Conservation (phyloP, 2,329 filamentous ascomycete species). For the Zalaria obscura region DNA sequence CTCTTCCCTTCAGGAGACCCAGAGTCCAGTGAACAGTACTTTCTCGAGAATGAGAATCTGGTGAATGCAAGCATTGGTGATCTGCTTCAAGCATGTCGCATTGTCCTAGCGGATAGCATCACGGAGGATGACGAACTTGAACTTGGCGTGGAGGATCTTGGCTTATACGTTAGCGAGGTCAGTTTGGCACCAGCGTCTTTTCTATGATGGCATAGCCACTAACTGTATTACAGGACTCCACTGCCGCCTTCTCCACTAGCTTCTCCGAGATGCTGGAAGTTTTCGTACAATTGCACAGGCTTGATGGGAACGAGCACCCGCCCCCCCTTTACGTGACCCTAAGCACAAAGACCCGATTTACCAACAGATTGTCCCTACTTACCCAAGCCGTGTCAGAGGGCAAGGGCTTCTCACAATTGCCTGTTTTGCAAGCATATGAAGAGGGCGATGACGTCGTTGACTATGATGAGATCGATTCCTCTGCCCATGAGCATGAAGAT, state of each 20-base stretch:
- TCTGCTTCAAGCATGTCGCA: slow-evolving; percentile 42
- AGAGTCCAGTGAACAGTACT: slow-evolving; percentile 39
- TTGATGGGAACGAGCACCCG: slow-evolving; percentile 40
- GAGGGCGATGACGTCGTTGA: slow-evolving; percentile 3
- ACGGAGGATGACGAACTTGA: slow-evolving; percentile 42
- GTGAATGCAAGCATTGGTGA: slow-evolving; percentile 37
- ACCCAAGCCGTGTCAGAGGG: slow-evolving; percentile 39
- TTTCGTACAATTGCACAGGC: slow-evolving; percentile 43
- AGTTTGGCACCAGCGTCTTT: slow-evolving; percentile 11
- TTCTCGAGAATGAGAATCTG: slow-evolving; percentile 41
- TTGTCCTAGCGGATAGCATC: slow-evolving; percentile 40
- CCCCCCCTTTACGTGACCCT: slow-evolving; percentile 44
- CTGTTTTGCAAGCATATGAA: slow-evolving; percentile 9
- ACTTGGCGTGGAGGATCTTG: slow-evolving; percentile 40
- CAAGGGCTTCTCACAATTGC: slow-evolving; percentile 40
- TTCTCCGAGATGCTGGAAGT: slow-evolving; percentile 44
- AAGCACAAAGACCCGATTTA: slow-evolving; percentile 38
- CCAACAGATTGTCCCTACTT: slow-evolving; percentile 37
- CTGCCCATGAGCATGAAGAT: slow-evolving; percentile 1
- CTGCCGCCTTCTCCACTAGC: slow-evolving; percentile 32
- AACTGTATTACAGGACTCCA: slow-evolving; percentile 29
- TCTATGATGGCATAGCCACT: slow-evolving; percentile 4
- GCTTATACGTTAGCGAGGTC: slow-evolving; percentile 44
- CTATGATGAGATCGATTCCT: background rate
- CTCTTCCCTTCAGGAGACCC: slow-evolving; percentile 42